These are phyloP conservation scores for Tetracladium maxilliforme DNA, from an alignment of 2,329 filamentous ascomycete species.

Conservation along the genomic window DNA sequence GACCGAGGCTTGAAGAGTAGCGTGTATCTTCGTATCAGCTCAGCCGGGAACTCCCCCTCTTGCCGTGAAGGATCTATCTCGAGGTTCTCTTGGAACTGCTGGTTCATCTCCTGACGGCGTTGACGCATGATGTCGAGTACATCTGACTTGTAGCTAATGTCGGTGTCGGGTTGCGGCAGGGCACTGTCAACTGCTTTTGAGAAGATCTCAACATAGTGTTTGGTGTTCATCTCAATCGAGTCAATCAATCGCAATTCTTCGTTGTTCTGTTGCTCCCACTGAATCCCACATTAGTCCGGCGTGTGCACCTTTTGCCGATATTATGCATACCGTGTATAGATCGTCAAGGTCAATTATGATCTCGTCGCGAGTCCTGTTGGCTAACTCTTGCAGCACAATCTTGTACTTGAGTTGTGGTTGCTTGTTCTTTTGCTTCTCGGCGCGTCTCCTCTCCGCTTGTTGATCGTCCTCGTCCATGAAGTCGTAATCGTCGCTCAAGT, in stretches of 20 bases:
- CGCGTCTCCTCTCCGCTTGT: slow-evolving; percentile 25
- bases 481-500: slow-evolving; percentile 79
- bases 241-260: slow-evolving; percentile 42
- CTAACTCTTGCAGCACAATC: slow-evolving; percentile 72
- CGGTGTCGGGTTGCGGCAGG: slow-evolving; percentile 63
- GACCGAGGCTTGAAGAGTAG: slow-evolving; percentile 89
- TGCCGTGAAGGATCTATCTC: slow-evolving; percentile 48
- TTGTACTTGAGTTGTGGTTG: slow-evolving; percentile 73
- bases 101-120: slow-evolving; percentile 69
- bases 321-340: slow-evolving; percentile 54
- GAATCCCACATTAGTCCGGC: not conserved
- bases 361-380: slow-evolving; percentile 64
- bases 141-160: slow-evolving; percentile 91
- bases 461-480: slow-evolving; percentile 76
- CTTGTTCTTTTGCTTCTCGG: slow-evolving; percentile 29
- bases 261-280: slow-evolving; percentile 1
- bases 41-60: slow-evolving; percentile 74
- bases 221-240: slow-evolving; percentile 79
- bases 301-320: too few species aligned
- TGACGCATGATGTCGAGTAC: slow-evolving; percentile 94
- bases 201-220: slow-evolving; percentile 88
- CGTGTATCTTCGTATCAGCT: slow-evolving; percentile 85
- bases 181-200: slow-evolving; percentile 78
- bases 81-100: slow-evolving; percentile 49
- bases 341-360: slow-evolving; percentile 85